Base-by-base conservation (phyloP, 805 yeast species). In the Vanderwaltozyma yarrowii region DNA sequence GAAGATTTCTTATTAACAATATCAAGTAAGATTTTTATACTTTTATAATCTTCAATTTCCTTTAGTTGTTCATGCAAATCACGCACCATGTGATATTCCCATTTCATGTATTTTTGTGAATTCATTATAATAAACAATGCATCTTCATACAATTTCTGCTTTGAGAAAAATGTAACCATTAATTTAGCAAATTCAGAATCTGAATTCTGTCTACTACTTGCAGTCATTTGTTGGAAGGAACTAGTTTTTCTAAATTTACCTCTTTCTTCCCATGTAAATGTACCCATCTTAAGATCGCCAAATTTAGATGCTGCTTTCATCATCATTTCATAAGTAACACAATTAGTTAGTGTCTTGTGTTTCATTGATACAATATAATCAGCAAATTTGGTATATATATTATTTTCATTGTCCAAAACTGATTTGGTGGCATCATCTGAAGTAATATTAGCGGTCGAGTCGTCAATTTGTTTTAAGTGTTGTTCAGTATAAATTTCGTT, bases 181-280 rank as follows among this genome's bases (percentile, higher is more conserved):
- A 74, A 66, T 19, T 72, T 59, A 2, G 96, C 95, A 67, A 87
- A 85, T 20, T 38, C 45, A 9, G 49, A 30, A 37, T 58, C 62
- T 4, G 43, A 39, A 18, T 36, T 31, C 29, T 44, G 37, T 37
- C 54, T 49, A 19, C 41, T 39, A 41, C 63, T 67, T 54, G 76
- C 76, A 51, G 80, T 89, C 4, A 66, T 56, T 4, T 56, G 51
- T 36, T 66, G 71, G 64, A 81, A 87, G 3, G 46, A 45, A 0
- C 33, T 18, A 0, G 82, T 67, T 41, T 73, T 74, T 36, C 96
- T 66, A 60, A 70, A 86, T 17, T 55, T 43, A 2, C 96, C 96
- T 50, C 96, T 72, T 50, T 83, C 94, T 2, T 61, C 58, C 94
- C 95, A 87, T 1, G 83, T 65, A 19, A 61, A 57, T 39, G 75